A percentile compares a stretch with the other conserved stretches of the same genome.
These are phyloP conservation scores for Stereocaulon alpinum DNA, from an alignment of 495 filamentous ascomycete species.

Conservation along the genomic window DNA sequence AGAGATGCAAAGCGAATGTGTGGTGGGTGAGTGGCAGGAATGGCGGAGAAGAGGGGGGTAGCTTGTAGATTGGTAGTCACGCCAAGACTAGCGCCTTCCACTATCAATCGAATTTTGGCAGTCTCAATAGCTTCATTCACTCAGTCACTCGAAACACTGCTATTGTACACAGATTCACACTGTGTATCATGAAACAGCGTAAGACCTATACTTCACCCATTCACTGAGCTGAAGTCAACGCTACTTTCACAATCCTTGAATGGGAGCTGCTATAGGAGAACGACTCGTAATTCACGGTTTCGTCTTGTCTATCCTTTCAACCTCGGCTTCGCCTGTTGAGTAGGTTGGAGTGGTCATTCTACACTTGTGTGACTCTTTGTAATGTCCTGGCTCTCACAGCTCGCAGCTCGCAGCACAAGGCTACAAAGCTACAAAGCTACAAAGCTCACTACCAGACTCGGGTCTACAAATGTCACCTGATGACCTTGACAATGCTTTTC, in stretches of 20 bases:
- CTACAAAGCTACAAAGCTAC: neutral
- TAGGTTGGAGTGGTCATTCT: neutral
- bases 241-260: too few relatives aligned
- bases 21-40: neutral
- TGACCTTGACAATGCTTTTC: slow-evolving; percentile 8
- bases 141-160: neutral
- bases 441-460: neutral
- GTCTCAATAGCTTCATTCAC: neutral
- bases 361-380: too few relatives aligned
- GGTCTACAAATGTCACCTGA: neutral
- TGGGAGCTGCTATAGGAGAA: too few relatives aligned
- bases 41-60: slow-evolving; percentile 5
- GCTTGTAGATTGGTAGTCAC: slow-evolving; percentile 2
- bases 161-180: neutral
- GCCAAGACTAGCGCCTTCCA: neutral
- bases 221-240: too few relatives aligned
- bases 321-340: too few relatives aligned
- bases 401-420: too few relatives aligned
- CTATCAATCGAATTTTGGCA: neutral
- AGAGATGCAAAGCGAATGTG: neutral
- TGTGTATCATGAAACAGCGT: too few relatives aligned
- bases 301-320: too few relatives aligned
- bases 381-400: too few relatives aligned
- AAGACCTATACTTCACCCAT: too few relatives aligned
- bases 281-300: too few relatives aligned